Percentiles rank a stretch among this genome's conserved stretches.
These are phyloP conservation scores for Cylindrotheca closterium DNA, from an alignment of 108 stramenopile species.

Conservation along the genomic window DNA sequence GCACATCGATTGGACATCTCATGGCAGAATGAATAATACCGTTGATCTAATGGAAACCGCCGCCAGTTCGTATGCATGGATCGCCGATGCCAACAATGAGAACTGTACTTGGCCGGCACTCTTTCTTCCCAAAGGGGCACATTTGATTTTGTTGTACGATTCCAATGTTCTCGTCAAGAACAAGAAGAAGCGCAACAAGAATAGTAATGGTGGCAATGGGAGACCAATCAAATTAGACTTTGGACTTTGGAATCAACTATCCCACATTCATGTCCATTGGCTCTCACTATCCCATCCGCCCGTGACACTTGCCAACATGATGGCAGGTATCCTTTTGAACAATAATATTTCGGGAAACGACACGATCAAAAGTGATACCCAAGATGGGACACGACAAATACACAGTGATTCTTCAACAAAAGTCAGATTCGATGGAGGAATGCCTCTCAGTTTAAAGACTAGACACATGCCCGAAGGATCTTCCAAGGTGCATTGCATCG, in stretches of 20 bases:
- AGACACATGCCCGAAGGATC: no score
- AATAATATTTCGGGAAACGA: no score
- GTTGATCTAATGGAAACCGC: slow-evolving; percentile 1
- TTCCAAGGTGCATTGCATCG: slow-evolving; percentile 27
- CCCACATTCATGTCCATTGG: slow-evolving; percentile 46
- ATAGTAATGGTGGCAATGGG: neutral
- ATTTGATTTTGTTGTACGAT: slow-evolving; percentile 20
- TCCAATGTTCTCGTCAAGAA: neutral
- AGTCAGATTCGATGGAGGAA: neutral
- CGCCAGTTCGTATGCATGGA: slow-evolving; percentile 7
- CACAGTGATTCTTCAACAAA: neutral
- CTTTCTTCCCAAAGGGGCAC: slow-evolving; percentile 21
- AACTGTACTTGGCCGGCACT: slow-evolving; percentile 23
- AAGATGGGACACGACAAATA: neutral
- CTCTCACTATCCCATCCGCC: slow-evolving; percentile 11
- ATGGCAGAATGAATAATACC: no score
- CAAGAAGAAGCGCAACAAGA: slow-evolving; percentile 1
- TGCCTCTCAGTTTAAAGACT: neutral
- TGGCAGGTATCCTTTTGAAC: neutral
- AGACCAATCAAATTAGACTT: slow-evolving; percentile 20
- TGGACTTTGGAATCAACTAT: slow-evolving; percentile 41
- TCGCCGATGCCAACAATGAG: slow-evolving; percentile 12
- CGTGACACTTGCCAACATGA: neutral
- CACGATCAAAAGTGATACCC: neutral
- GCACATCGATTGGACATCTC: no score